Base-by-base conservation (phyloP, 78 protist species). In the Speleostelium caveatum region DNA sequence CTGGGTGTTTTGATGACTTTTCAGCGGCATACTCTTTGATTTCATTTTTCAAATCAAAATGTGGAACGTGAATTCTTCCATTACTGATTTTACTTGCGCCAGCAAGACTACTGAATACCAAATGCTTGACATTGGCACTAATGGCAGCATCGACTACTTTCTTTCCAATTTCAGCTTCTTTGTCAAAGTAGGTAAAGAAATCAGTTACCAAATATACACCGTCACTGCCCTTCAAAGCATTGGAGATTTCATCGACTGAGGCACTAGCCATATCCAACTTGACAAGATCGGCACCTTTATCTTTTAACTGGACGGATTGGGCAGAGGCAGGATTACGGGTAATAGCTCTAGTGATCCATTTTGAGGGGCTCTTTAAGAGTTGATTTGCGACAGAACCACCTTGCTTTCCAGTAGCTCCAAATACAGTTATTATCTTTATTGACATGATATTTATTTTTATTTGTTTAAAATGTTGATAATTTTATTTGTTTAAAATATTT, bases 321-420 rank as follows among this genome's bases (percentile, higher is more conserved):
- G 73, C 61, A 3, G 73, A 67, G 2, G 59, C 62, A 33, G 59
- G 30, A 56, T 77, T 53, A 35, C 87, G 32, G 19, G 73, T 39
- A 3, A 77, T 24, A 6, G 87, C 87, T 16, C 87, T 33, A 66
- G 62, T 53, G n/a, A n/a, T n/a, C n/a, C n/a, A n/a, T 14, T 77
- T 77, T 24, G 33, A 77, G 26, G 56, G 56, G 16, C 10, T 30
- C 14, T 77, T 66, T 16, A 61, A 1, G 42, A 77, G 53, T 33
- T 60, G 35, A 24, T 35, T 61, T 10, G 33, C 59, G 2, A 77
- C 87, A n/a, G 73, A 21, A 56, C 87, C 87, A 53, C 87, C 87
- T 65, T 77, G 85, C 30, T 5, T 12, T 49, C 85, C 63, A 35
- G n/a, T n/a, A n/a, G n/a, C n/a, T n/a, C n/a, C n/a, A n/a, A n/a